These are phyloP conservation scores for Venustampulla echinocandica DNA, from an alignment of 495 filamentous ascomycete genomes.

Conservation along the genomic window DNA sequence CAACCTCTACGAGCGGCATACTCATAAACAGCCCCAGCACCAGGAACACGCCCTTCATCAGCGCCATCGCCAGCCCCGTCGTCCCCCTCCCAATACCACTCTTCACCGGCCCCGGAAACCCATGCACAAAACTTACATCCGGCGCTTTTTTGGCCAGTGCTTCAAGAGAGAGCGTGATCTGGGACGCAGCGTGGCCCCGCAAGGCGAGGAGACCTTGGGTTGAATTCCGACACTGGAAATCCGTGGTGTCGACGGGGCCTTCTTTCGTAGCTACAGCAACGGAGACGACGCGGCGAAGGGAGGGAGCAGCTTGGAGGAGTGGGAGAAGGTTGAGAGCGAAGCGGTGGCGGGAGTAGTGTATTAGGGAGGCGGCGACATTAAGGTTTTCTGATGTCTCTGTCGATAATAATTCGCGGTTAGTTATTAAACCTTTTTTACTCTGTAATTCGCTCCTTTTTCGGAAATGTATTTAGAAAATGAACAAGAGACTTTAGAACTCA, in stretches of 20 bases:
- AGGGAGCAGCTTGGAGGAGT: conserved; percentile 35
- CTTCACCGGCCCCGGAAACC: conserved; percentile 46
- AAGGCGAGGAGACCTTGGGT: conserved; percentile 23
- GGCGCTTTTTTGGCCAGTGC: conserved; percentile 37
- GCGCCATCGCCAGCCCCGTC: conserved; percentile 9
- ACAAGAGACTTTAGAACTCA: no score
- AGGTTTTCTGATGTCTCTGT: no score
- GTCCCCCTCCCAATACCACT: conserved; percentile 25
- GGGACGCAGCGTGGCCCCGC: conserved; percentile 36
- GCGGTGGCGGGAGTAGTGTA: conserved; percentile 51
- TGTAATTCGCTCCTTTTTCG: no score
- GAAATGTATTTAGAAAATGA: no score
- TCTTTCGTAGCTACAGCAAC: conserved; percentile 46
- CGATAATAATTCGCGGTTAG: no score
- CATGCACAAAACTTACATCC: conserved; percentile 48
- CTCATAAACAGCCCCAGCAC: conserved; percentile 20
- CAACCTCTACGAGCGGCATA: no score
- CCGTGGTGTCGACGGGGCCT: conserved; percentile 39
- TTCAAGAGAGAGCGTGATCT: conserved; percentile 45
- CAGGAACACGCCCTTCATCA: conserved; percentile 17
- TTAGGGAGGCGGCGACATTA: no score
- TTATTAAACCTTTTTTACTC: no score
- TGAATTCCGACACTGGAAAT: conserved; percentile 34
- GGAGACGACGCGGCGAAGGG: conserved; percentile 49
- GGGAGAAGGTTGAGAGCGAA: conserved; percentile 59